These are phyloP conservation scores for Boletus subcaerulescens DNA, from an alignment of 768 basidiomycete genomes.

Conservation along the genomic window DNA sequence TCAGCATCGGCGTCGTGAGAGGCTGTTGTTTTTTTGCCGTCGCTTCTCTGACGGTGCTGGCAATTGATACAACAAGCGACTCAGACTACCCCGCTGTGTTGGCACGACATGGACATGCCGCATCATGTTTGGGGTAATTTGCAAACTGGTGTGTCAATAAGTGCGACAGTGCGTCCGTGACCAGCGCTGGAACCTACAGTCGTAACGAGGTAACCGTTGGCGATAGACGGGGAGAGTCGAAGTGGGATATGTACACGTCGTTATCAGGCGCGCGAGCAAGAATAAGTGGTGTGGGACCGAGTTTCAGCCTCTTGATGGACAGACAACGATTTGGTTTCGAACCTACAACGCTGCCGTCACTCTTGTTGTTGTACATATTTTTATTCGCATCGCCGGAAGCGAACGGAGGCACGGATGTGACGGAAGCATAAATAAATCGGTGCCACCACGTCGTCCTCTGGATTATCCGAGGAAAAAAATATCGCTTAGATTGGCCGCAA, in stretches of 20 bases:
- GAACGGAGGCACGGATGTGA: constrained; percentile 11
- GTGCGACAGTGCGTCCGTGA: background rate
- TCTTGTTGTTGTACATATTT: background rate
- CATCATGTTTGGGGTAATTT: constrained; percentile 17
- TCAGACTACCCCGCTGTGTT: background rate
- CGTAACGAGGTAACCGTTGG: constrained; percentile 16
- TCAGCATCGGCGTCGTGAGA: background rate
- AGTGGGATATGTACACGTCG: background rate
- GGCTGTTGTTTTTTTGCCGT: background rate
- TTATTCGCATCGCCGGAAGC: constrained; percentile 20
- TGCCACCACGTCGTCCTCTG: background rate
- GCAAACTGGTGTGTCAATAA: constrained; percentile 3
- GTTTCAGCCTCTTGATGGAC: constrained; percentile 16
- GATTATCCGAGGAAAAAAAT: background rate
- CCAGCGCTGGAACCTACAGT: background rate
- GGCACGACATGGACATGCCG: background rate
- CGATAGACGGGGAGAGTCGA: background rate
- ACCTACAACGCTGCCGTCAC: constrained; percentile 8
- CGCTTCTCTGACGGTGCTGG: constrained; percentile 1
- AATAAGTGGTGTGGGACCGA: background rate
- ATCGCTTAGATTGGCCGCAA: constrained; percentile 2
- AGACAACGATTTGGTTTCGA: constrained; percentile 16
- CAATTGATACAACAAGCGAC: background rate
- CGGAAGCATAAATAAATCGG: background rate
- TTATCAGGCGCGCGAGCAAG: constrained; percentile 7